Conservation (phyloP, 129 eudicot species). For the Lactuca sativa region DNA sequence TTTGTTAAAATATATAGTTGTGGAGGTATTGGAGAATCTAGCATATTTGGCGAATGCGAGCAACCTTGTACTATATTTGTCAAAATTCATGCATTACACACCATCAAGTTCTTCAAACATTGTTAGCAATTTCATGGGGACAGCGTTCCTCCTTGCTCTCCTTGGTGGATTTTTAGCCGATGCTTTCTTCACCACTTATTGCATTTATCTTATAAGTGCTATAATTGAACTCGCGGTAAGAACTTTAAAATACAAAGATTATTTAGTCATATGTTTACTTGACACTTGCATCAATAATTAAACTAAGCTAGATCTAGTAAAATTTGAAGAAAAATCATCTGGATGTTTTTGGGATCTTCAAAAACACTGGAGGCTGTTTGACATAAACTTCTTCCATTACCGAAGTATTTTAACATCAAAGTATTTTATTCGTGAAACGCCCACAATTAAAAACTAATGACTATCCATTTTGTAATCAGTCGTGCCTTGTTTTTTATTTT, state of each 20-base stretch:
- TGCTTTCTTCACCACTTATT: conserved; percentile 74
- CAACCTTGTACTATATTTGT: conserved; percentile 79
- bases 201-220: conserved; percentile 76
- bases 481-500: not conserved
- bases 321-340: not conserved
- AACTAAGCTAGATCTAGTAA: not conserved
- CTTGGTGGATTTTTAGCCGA: conserved; percentile 91
- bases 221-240: conserved; percentile 66
- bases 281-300: not conserved
- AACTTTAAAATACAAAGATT: conserved; percentile 2
- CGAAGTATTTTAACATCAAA: too few relatives aligned
- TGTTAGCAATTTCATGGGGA: conserved; percentile 93
- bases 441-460: too few relatives aligned
- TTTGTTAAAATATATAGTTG: conserved; percentile 43
- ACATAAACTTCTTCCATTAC: not conserved
- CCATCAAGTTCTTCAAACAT: conserved; percentile 78
- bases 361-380: not conserved
- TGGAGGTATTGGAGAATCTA: conserved; percentile 88
- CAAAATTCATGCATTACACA: conserved; percentile 77
- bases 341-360: not conserved
- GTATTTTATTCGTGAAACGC: too few relatives aligned
- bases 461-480: too few relatives aligned
- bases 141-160: conserved; percentile 85
- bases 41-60: conserved; percentile 94
- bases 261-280: not conserved